phyloP scores from a whole-genome alignment of 305 asterid genomes.

The Fraxinus albicans region DNA sequence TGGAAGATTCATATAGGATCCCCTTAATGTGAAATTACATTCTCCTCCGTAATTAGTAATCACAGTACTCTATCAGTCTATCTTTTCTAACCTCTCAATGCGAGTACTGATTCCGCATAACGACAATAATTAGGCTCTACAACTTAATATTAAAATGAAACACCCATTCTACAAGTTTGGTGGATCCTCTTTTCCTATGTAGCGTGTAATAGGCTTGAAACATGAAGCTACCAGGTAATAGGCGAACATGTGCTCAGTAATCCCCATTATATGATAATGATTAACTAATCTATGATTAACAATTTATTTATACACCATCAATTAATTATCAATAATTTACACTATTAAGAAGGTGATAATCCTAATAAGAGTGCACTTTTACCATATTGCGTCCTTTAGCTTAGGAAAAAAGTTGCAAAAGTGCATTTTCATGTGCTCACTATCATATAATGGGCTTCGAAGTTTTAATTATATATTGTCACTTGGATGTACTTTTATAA shows the following conservation, averaged over 20 bases:
- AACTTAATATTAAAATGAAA: no score
- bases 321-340: neutral
- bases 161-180: neutral
- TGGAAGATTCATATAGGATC: no score
- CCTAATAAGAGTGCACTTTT: slow-evolving; percentile 28
- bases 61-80: no score
- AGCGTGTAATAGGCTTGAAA: neutral
- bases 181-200: neutral
- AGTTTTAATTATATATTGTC: neutral
- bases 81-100: no score
- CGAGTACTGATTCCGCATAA: no score
- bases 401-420: neutral
- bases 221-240: neutral
- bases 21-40: no score
- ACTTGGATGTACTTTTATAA: neutral
- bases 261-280: neutral
- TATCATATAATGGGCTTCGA: neutral
- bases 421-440: neutral
- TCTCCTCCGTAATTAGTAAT: no score
- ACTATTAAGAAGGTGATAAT: slow-evolving; percentile 15
- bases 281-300: neutral
- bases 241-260: neutral
- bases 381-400: neutral
- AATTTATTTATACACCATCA: neutral
- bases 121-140: no score